Conservation (phyloP, 352 stramenopile species). For the Phytopythium boreale region DNA sequence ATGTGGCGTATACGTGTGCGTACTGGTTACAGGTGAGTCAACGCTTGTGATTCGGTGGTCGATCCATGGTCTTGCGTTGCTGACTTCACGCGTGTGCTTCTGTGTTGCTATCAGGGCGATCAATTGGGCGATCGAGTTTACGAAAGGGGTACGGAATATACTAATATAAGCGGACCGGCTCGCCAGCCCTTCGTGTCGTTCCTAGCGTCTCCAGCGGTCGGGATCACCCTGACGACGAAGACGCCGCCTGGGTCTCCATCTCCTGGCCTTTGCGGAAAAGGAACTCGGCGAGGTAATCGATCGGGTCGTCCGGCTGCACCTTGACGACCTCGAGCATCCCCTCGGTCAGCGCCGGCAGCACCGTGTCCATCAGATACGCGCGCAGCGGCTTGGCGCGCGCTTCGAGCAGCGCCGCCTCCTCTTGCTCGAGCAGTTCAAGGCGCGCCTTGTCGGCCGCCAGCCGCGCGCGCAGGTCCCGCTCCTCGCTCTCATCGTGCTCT, state of each 20-base stretch:
- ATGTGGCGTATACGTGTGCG: background rate
- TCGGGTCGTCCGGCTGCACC: constrained; percentile 79
- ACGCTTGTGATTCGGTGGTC: background rate
- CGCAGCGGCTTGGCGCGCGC: constrained; percentile 75
- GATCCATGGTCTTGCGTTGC: background rate
- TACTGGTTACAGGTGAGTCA: background rate
- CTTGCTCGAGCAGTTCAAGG: constrained; percentile 68
- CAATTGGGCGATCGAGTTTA: background rate
- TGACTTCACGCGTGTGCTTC: background rate
- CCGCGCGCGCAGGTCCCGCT: constrained; percentile 34
- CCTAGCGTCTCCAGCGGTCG: background rate
- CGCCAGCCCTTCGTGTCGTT: background rate
- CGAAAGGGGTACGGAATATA: background rate
- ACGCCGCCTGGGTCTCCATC: constrained; percentile 27
- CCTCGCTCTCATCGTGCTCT: constrained; percentile 57
- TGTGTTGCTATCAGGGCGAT: background rate
- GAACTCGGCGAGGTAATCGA: constrained; percentile 87
- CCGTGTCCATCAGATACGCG: constrained; percentile 82
- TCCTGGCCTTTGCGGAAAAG: constrained; percentile 79
- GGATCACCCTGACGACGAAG: background rate
- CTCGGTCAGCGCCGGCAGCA: constrained; percentile 80
- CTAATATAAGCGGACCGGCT: constrained; percentile 1
- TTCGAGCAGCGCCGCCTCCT: constrained; percentile 81
- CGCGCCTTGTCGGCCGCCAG: constrained; percentile 55
- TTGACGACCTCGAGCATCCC: constrained; percentile 88